Evolutionary conservation across 257 asterid species (phyloP), one percentile per base, ranked within the genome.

Genomic region (Petunia secreta): DNA sequence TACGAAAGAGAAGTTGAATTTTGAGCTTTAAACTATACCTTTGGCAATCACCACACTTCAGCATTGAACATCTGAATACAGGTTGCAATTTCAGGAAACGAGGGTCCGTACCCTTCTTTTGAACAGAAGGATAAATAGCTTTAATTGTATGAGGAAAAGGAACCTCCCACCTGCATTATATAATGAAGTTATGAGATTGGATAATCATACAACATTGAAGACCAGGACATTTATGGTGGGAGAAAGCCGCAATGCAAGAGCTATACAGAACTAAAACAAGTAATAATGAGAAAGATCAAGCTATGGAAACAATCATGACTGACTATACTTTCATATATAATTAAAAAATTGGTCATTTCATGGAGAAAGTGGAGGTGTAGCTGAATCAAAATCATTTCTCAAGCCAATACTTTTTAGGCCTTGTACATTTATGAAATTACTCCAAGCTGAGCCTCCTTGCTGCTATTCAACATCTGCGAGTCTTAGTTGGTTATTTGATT

Each of bases 31-130:
- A 77, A 62, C 53, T 87, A 25, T 25, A 96, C 98, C 98, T 94
- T 84, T 89, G 96, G 83, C 91, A 90, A 83, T 89, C 89, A 79
- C 97, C 93, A 36, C 87, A 85, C 77, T 89, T 91, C 63, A 93
- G 82, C 80, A 79, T 85, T 34, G 98, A 90, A 87, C 97, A 96
- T 87, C 90, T 96, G 85, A 96, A 94, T 69, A 96, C 96, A 16
- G 99, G 99, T 71, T 80, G 83, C 93, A 96, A 73, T 82, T 91
- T 90, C 82, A 96, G 76, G 87, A 96, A 96, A 75, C 99, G 98
- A n/a, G 99, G 98, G 90, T 92, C 98, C 84, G 87, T 88, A 54
- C 81, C 87, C 85, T 92, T 89, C 75, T 54, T 75, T 84, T 88
- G 86, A 67, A 57, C 77, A 74, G 84, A 75, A 82, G 94, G 89